These are phyloP conservation scores for Beauveria brongniartii DNA, from an alignment of 2,329 filamentous ascomycete genomes.

Conservation along the genomic window DNA sequence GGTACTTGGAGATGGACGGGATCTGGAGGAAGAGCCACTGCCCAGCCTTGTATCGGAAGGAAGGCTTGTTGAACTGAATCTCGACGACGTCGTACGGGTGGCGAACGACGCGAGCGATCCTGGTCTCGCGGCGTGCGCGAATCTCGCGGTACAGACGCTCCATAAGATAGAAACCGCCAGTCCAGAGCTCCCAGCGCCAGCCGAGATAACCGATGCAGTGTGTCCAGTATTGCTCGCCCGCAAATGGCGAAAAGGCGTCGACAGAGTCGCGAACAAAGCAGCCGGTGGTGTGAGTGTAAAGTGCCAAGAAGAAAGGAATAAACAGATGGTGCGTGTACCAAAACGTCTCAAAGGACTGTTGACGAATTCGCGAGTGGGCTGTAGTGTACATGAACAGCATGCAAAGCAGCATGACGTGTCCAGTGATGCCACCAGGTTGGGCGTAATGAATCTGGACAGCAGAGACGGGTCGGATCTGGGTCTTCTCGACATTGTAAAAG, in stretches of 20 bases:
- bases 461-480: conserved; percentile 69
- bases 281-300: conserved; percentile 92
- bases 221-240: conserved; percentile 71
- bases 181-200: conserved; percentile 93
- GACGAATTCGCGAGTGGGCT: conserved; percentile 83
- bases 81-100: conserved; percentile 97
- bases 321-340: conserved; percentile 99
- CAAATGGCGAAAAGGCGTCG: conserved; percentile 72
- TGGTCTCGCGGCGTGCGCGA: conserved; percentile 70
- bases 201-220: conserved; percentile 94
- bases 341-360: conserved; percentile 96
- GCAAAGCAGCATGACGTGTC: conserved; percentile 96
- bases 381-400: conserved; percentile 99
- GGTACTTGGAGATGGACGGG: conserved; percentile 75
- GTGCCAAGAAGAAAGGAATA: conserved; percentile 83
- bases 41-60: conserved; percentile 95
- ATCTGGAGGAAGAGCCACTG: conserved; percentile 98
- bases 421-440: conserved; percentile 83
- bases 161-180: conserved; percentile 73
- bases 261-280: conserved; percentile 88
- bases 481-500: conserved; percentile 91
- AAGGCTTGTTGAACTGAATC: conserved; percentile 93
- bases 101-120: conserved; percentile 87
- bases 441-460: conserved; percentile 89
- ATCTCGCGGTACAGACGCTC: conserved; percentile 91